phyloP scores from a whole-genome alignment of 2,329 filamentous ascomycete species.

The Phyllosticta citriasiana region DNA sequence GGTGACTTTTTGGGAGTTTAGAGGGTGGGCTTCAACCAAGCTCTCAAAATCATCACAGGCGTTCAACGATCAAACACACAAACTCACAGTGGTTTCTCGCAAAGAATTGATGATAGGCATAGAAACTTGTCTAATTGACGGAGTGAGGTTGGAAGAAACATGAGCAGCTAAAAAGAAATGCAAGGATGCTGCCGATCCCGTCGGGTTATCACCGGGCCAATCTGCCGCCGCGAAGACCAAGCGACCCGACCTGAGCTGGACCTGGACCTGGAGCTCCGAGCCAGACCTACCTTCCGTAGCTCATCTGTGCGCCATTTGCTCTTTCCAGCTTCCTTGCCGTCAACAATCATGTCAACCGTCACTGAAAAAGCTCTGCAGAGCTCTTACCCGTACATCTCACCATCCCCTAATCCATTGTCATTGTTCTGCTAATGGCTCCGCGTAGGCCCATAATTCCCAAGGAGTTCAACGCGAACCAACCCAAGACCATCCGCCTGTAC shows the following conservation, averaged over 20 bases:
- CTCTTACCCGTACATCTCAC: constrained; percentile 49
- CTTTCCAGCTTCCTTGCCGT: not conserved
- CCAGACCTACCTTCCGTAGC: no score
- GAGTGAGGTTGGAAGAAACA: not conserved
- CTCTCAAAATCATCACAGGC: no score
- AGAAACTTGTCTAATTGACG: not conserved
- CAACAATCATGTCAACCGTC: constrained; percentile 65
- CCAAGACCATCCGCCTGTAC: constrained; percentile 79
- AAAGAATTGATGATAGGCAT: no score
- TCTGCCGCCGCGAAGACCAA: not conserved
- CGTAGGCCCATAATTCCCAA: constrained; percentile 63
- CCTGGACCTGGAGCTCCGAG: not conserved
- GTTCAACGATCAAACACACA: no score
- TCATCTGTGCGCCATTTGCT: not conserved
- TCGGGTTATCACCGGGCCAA: not conserved
- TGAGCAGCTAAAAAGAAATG: not conserved
- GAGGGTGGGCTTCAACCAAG: no score
- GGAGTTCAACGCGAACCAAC: constrained; percentile 81
- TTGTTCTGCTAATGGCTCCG: not conserved
- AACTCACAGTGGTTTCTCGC: no score
- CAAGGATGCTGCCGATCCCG: not conserved
- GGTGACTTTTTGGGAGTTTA: no score
- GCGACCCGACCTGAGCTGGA: no score
- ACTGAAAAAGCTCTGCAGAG: constrained; percentile 67
- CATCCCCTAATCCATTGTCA: not conserved